Evolutionary conservation across 495 filamentous ascomycete genomes (phyloP).

Genomic region (Neurospora intermedia): DNA sequence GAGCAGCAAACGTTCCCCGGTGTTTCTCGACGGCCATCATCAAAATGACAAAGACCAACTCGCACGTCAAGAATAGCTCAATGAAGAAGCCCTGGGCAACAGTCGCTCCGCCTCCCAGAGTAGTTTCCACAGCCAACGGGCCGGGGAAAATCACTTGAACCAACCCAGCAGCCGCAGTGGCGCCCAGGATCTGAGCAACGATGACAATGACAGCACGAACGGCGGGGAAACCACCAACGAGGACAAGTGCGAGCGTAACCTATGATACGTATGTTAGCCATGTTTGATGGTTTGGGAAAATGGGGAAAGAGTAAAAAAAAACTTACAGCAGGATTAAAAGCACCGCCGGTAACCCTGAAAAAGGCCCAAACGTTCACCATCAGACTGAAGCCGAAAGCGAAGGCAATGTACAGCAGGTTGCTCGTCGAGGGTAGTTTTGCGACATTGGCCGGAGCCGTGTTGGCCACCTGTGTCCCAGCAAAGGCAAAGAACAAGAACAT

Average conservation of each 20-base stretch:
- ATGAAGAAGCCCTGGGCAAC: constrained; percentile 60
- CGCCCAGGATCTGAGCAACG: constrained; percentile 45
- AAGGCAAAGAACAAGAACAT: constrained; percentile 79
- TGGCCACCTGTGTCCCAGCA: constrained; percentile 64
- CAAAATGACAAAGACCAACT: constrained; percentile 69
- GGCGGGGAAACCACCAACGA: constrained; percentile 44
- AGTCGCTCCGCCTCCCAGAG: constrained; percentile 44
- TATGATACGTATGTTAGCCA: constrained; percentile 8
- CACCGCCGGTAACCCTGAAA: constrained; percentile 66
- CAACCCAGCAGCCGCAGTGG: constrained; percentile 47
- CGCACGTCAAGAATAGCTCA: constrained; percentile 69
- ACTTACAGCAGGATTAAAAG: constrained; percentile 66
- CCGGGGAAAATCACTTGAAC: constrained; percentile 54
- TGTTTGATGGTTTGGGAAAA: constrained; percentile 23
- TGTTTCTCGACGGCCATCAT: constrained; percentile 80
- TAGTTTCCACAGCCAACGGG: constrained; percentile 48
- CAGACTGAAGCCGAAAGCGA: constrained; percentile 65
- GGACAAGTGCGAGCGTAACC: constrained; percentile 44
- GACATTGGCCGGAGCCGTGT: constrained; percentile 23
- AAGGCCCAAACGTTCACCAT: constrained; percentile 80
- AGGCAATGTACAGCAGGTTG: constrained; percentile 55
- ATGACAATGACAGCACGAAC: constrained; percentile 41
- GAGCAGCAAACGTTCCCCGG: constrained; percentile 66
- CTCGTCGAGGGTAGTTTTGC: constrained; percentile 20
- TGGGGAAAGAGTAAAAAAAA: constrained; percentile 5